Percentiles rank a stretch among this genome's conserved stretches.
These are phyloP conservation scores for Miscanthus lutarioriparius DNA, from an alignment of 176 grass and related monocot species.

Conservation along the genomic window DNA sequence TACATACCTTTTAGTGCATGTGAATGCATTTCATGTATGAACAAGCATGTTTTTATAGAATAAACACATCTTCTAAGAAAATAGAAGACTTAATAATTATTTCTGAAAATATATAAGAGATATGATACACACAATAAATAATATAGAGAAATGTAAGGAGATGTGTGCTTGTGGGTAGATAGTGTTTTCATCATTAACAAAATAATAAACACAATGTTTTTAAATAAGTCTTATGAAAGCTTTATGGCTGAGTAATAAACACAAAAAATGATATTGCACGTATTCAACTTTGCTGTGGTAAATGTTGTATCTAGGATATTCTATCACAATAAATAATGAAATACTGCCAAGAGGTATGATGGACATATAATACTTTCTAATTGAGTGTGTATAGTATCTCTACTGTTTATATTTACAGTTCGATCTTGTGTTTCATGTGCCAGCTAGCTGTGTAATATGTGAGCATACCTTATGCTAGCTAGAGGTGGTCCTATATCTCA, in stretches of 20 bases:
- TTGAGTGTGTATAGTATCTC: not conserved
- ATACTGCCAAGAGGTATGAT: not conserved
- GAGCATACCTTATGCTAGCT: not conserved
- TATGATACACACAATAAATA: not conserved
- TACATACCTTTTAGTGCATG: not conserved
- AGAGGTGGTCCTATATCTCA: not conserved
- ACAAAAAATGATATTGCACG: not conserved
- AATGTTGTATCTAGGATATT: not conserved
- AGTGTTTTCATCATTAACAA: not conserved
- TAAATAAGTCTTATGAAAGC: too few species aligned
- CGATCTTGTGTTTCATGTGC: not conserved
- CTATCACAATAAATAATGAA: not conserved
- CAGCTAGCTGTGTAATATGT: not conserved
- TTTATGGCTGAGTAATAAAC: not conserved
- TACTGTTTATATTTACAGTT: not conserved
- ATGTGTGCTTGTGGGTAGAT: not conserved
- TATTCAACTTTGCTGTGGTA: not conserved
- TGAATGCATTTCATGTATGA: not conserved
- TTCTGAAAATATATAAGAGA: not conserved
- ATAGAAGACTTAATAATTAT: not conserved
- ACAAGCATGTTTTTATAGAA: not conserved
- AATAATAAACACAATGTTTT: not conserved
- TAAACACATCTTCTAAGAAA: not conserved
- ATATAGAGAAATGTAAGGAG: not conserved
- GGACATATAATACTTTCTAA: not conserved